These are phyloP conservation scores for Camellia lanceoleosa DNA, from an alignment of 148 eudicot genomes.

Conservation along the genomic window DNA sequence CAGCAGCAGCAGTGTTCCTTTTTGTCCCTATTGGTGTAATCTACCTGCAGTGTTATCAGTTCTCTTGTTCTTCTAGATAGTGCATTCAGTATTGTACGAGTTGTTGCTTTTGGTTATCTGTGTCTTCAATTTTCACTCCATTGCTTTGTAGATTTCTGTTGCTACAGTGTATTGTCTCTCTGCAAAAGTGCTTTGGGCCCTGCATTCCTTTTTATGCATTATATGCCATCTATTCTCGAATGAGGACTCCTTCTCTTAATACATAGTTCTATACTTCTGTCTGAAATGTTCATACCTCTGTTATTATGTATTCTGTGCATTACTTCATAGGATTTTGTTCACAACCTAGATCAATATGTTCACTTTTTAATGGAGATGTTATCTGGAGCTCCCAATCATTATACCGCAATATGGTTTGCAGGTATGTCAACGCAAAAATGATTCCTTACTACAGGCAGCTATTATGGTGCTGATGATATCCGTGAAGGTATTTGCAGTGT, in stretches of 20 bases:
- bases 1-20: not conserved
- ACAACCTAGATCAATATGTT: not conserved
- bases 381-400: slow-evolving; percentile 9
- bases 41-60: not conserved
- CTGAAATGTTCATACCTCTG: not conserved
- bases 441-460: slow-evolving; percentile 35
- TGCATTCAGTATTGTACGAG: too few species aligned
- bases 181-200: not conserved
- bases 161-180: too few species aligned
- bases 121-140: too few species aligned
- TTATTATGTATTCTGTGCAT: not conserved
- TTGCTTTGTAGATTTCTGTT: too few species aligned
- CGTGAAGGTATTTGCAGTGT: slow-evolving; percentile 40
- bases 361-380: not conserved
- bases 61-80: not conserved
- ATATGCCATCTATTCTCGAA: not conserved
- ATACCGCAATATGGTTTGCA: slow-evolving; percentile 17
- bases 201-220: not conserved
- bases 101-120: not conserved
- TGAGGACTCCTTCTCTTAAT: not conserved
- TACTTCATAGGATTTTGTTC: not conserved
- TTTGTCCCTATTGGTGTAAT: not conserved
- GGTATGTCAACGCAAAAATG: slow-evolving; percentile 40
- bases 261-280: not conserved
- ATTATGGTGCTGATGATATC: slow-evolving; percentile 61